Base-by-base conservation (phyloP, 73 alveolate genomes). In the Stentor roeselii region DNA sequence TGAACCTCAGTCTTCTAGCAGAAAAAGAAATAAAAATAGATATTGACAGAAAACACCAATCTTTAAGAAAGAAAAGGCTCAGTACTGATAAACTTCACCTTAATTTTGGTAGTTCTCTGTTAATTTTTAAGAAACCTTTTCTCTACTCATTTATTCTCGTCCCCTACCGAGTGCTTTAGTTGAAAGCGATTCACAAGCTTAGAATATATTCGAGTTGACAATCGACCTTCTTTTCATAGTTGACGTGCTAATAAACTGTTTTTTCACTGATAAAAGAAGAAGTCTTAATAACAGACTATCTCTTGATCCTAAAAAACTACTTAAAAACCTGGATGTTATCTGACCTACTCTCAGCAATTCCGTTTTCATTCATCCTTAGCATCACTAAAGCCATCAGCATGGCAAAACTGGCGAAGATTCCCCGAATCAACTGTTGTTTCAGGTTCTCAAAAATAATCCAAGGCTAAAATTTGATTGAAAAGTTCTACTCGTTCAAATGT, bases 361-460 rank as follows among this genome's bases (percentile, higher is more conserved):
- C 80, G 2, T 67, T 67, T 67, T n/a, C 27, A 32, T 1, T 67
- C 21, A 0, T 67, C 34, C 27, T 32, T 21, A 34, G 34, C 11
- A 32, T 30, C 11, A 40, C 50, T 3, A 36, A 74, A 0, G 38
- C 78, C 15, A 31, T n/a, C 37, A 21, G 37, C 34, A 27, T 32
- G 42, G 75, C 3, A 14, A 83, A 77, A 1, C 34, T 21, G 15
- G 37, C 42, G 11, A 67, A 34, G 27, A 78, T 89, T 30, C 74
- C 86, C 3, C 78, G 92, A 76, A 40, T 89, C 11, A 38, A 76
- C 30, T 40, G 95, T 1, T 67, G 86, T 14, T 90, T 91, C 6
- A 86, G 92, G 59, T 89, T 89, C 2, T 84, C 60, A 58, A 86
- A 89, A 40, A 82, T 91, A 27, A 60, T 91, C 31, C 86, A 82